Conservation (phyloP, 495 filamentous ascomycete species). For the Chaetomium fimeti region DNA sequence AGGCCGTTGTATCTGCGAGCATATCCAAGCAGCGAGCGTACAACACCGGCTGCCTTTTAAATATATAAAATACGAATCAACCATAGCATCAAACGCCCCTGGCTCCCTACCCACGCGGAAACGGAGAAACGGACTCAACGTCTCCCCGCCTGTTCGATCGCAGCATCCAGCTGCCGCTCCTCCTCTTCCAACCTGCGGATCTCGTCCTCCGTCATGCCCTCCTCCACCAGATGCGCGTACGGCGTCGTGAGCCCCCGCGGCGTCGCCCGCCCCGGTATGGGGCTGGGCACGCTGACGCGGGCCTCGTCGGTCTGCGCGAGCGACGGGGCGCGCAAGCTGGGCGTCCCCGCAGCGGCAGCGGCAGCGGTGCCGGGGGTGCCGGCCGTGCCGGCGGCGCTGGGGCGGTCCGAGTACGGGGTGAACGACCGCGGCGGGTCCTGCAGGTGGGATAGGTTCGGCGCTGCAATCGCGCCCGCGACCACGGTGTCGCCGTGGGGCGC, state of each 20-base stretch:
- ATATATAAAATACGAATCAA: slow-evolving; percentile 7
- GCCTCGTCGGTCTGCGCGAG: slow-evolving; percentile 16
- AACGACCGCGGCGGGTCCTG: slow-evolving; percentile 31
- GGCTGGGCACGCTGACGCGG: slow-evolving; percentile 21
- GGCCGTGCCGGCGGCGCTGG: slow-evolving; percentile 9
- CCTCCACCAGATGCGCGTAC: slow-evolving; percentile 50
- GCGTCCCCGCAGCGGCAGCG: slow-evolving; percentile 14
- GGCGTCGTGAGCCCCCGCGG: slow-evolving; percentile 31
- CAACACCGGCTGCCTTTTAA: slow-evolving; percentile 1
- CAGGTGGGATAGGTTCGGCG: slow-evolving; percentile 10
- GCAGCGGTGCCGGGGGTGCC: no score
- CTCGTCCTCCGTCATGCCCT: slow-evolving; percentile 52
- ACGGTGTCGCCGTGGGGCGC: not conserved
- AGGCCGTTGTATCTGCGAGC: not conserved
- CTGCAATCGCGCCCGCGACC: slow-evolving; percentile 11
- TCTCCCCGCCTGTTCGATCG: slow-evolving; percentile 45
- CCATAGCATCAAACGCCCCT: slow-evolving; percentile 15
- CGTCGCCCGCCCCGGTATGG: slow-evolving; percentile 28
- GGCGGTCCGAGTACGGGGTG: slow-evolving; percentile 42
- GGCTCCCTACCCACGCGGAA: no score
- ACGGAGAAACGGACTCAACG: slow-evolving; percentile 4
- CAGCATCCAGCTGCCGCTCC: slow-evolving; percentile 48
- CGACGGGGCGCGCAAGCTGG: slow-evolving; percentile 21
- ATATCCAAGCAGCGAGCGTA: not conserved
- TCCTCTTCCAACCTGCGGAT: slow-evolving; percentile 50